Conservation (phyloP, 2,329 filamentous ascomycete species). For the Botrytis galanthina region DNA sequence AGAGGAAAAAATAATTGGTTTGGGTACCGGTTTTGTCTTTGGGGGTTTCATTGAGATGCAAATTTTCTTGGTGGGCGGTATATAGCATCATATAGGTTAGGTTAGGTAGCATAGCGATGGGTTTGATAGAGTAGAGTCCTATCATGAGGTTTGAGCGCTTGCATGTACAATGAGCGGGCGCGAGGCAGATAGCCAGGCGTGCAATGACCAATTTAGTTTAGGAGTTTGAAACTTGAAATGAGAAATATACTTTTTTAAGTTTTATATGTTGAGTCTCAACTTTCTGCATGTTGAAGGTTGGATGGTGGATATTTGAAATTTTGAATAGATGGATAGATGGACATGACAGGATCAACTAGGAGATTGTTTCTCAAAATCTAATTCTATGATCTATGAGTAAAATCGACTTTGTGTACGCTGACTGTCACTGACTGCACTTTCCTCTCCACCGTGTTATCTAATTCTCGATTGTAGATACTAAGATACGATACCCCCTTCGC, state of each 20-base stretch:
- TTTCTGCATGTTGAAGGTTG: neutral
- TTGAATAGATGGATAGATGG: neutral
- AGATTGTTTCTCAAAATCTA: neutral
- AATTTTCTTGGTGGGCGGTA: neutral
- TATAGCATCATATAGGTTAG: neutral
- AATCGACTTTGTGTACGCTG: neutral
- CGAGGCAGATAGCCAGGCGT: neutral
- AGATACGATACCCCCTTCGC: neutral
- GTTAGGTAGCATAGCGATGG: slow-evolving; percentile 1
- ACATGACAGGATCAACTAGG: neutral
- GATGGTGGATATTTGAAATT: neutral
- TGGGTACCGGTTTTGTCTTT: neutral
- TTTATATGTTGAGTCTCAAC: neutral
- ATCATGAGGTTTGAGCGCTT: neutral
- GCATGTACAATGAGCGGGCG: neutral
- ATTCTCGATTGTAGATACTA: neutral
- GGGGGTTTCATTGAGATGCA: neutral
- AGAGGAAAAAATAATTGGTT: neutral
- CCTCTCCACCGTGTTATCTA: no score
- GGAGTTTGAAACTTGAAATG: neutral
- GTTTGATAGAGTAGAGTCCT: neutral
- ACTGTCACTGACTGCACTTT: neutral
- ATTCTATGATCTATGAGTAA: neutral
- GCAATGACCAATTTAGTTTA: neutral
- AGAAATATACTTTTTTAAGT: neutral